Evolutionary conservation across 768 basidiomycete species (phyloP).

Genomic region (Coprinopsis strossmayeri): DNA sequence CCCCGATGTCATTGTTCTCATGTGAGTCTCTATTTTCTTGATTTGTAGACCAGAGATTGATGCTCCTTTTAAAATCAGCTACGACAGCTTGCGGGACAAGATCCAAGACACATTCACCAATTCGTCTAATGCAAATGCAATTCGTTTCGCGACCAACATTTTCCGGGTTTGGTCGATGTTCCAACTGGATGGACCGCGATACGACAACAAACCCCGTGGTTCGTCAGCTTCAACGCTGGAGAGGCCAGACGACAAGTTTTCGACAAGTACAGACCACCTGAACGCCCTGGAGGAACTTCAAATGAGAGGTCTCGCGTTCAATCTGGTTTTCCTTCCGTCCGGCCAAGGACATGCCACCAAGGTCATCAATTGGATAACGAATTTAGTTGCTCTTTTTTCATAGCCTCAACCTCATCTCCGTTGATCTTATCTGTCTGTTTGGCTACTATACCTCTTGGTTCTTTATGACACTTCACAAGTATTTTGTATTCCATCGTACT

Average conservation of each 20-base stretch:
- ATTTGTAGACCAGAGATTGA: slow-evolving; percentile 2
- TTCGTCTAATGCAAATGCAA: slow-evolving; percentile 64
- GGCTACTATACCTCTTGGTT: slow-evolving; percentile 6
- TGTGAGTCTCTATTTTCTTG: slow-evolving; percentile 41
- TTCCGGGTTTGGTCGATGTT: slow-evolving; percentile 48
- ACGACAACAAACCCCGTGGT: slow-evolving; percentile 19
- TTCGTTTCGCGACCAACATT: slow-evolving; percentile 66
- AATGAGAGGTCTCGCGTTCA: slow-evolving; percentile 72
- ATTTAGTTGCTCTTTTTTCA: slow-evolving; percentile 30
- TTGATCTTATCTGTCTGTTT: slow-evolving; percentile 1
- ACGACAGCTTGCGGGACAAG: slow-evolving; percentile 69
- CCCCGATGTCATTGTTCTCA: slow-evolving; percentile 67
- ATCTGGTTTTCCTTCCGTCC: slow-evolving; percentile 62
- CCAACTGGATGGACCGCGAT: slow-evolving; percentile 43
- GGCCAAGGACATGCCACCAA: slow-evolving; percentile 48
- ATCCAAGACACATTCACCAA: slow-evolving; percentile 67
- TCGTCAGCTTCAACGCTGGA: slow-evolving; percentile 60
- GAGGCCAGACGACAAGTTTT: slow-evolving; percentile 50
- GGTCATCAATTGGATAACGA: slow-evolving; percentile 73
- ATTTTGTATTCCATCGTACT: too few relatives aligned
- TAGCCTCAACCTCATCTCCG: background rate
- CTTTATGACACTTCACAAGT: background rate
- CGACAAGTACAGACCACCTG: slow-evolving; percentile 43
- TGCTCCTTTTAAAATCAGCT: slow-evolving; percentile 37
- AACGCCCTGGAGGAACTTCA: slow-evolving; percentile 60